Conservation (phyloP, 768 basidiomycete species). For the Tricholoma terreum region DNA sequence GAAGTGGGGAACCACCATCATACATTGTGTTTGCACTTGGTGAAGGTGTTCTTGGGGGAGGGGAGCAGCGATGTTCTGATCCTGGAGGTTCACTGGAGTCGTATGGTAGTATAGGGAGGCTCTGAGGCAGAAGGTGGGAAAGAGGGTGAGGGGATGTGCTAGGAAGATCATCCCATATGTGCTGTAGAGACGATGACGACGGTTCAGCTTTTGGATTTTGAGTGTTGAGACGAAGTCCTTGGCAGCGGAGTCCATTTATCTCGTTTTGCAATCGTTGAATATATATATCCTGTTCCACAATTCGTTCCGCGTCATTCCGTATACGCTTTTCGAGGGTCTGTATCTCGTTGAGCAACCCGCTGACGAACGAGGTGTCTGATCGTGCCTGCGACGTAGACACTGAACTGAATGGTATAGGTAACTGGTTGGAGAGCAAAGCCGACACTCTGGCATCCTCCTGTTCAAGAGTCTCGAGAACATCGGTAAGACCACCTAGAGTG, state of each 20-base stretch:
- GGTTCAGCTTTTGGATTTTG: neutral
- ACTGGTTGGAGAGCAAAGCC: too few species aligned
- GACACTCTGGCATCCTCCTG: conserved; percentile 1
- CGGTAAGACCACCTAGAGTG: conserved; percentile 10
- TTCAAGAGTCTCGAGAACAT: conserved; percentile 17
- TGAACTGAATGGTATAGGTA: neutral
- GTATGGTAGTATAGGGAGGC: neutral
- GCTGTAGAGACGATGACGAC: neutral
- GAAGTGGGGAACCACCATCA: conserved; percentile 17
- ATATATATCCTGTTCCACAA: neutral
- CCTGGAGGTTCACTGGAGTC: neutral
- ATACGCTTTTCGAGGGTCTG: neutral
- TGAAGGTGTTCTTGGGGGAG: neutral
- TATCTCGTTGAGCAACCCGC: conserved; percentile 1
- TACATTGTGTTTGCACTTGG: neutral
- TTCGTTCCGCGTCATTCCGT: neutral
- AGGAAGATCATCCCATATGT: neutral
- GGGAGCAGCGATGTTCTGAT: neutral
- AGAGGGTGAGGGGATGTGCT: neutral
- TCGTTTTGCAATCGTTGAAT: conserved; percentile 1
- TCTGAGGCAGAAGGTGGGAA: neutral
- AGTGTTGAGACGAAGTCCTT: neutral
- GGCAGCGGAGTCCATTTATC: conserved; percentile 1
- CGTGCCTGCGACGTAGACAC: neutral
- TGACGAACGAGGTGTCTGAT: conserved; percentile 8